Evolutionary conservation across 2,329 filamentous ascomycete genomes (phyloP).

Genomic region (Cladophialophora yegresii): DNA sequence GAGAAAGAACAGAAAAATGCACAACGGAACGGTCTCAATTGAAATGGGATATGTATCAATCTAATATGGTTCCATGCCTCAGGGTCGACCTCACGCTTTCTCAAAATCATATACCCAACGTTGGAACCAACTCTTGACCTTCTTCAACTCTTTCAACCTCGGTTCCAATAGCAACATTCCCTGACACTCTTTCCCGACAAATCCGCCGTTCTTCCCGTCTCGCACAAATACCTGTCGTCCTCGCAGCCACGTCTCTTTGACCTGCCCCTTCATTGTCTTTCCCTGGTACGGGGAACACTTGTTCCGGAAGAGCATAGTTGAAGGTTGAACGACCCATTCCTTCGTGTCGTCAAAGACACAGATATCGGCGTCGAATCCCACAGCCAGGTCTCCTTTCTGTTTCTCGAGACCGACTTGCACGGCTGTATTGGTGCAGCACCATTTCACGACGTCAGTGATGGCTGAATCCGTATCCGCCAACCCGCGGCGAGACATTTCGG

Average conservation of each 20-base stretch:
- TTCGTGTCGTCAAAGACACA: conserved; percentile 88
- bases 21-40: conserved; percentile 7
- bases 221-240: conserved; percentile 73
- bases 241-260: conserved; percentile 81
- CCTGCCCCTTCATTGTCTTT: conserved; percentile 72
- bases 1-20: conserved; percentile 37
- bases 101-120: conserved; percentile 34
- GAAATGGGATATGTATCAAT: not conserved
- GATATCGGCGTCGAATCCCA: conserved; percentile 85
- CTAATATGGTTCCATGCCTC: not conserved
- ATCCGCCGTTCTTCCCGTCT: conserved; percentile 54
- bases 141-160: conserved; percentile 32
- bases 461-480: conserved; percentile 50
- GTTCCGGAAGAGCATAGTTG: conserved; percentile 92
- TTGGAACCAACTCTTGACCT: conserved; percentile 32
- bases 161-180: conserved; percentile 47
- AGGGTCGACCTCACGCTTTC: conserved; percentile 12
- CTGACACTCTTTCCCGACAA: conserved; percentile 42
- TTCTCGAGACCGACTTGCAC: conserved; percentile 81
- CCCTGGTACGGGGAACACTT: conserved; percentile 90
- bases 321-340: conserved; percentile 70
- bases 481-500: conserved; percentile 66
- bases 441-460: conserved; percentile 76
- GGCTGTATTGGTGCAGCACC: conserved; percentile 85
- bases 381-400: conserved; percentile 76